Base-by-base conservation (phyloP, 2,329 filamentous ascomycete species). In the Colletotrichum agaves region DNA sequence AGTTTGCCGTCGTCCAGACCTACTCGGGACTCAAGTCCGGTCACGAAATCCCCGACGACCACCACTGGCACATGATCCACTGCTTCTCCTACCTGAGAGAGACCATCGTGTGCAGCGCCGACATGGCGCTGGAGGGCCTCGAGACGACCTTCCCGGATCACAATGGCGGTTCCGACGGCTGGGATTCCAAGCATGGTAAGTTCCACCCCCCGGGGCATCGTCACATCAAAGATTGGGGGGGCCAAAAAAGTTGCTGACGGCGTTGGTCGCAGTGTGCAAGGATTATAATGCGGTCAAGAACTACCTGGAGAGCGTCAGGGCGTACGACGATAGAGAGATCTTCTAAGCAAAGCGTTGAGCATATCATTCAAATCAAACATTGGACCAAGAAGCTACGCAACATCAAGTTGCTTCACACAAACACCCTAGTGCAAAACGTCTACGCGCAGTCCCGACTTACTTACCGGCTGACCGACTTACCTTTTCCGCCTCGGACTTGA, bases 81-180 rank as follows among this genome's bases (percentile, higher is more conserved):
- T 84, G 82, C 76, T 82, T 83, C 73, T 79, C 81, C 71, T 84
- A 84, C 72, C 78, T 84, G 74, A 76, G 82, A 11, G 80, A 84
- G 72, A 80, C 80, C 43, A 80, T 84, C 67, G 79, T 83, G 77
- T 84, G 82, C 73, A 78, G 75, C 31, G 79, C 80, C 58, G 82
- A 84, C 68, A 82, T 81, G 66, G 81, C 81, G 1, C 73, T 83
- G 50, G 82, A 84, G 74, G 81, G 81, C 39, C 77, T 78, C 13
- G 80, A 82, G 72, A 83, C 81, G 2, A 83, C 81, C 1, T 83
- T 83, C 65, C 81, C 81, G 2, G 80, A 82, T 64, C 76, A 83
- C 71, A 83, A 82, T 55, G 79, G 79, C 11, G 81, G 81, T 2
- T 80, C 78, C 2, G 81, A 83, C 61, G 82, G 81, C 6, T 83